Base-by-base conservation (phyloP, 257 asterid species). In the Solanum sparsipilum region DNA sequence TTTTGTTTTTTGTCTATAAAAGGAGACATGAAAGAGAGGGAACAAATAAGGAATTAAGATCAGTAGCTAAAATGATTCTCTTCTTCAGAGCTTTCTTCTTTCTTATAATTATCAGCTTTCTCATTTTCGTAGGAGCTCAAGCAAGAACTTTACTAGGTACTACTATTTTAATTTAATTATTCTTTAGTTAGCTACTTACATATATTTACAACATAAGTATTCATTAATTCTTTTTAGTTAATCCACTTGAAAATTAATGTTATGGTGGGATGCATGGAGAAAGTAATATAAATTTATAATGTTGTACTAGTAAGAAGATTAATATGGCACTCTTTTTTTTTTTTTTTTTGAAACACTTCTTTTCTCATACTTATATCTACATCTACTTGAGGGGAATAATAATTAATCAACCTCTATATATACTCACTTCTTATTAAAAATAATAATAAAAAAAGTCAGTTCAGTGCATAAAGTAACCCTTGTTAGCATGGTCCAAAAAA, bases 91-190 rank as follows among this genome's bases (percentile, higher is more conserved):
- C 84, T 52, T 39, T 13, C 32, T 25, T 86, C 63, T 36, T 84
- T 48, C 75, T 90, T 23, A 29, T 27, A 29, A 68, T 63, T 63
- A 15, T 86, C 12, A 84, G 10, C 20, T 72, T 90, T 21, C 31
- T 86, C 39, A 35, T 82, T 29, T 52, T 78, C 18, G 10, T 56
- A 39, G 87, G 86, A 76, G 46, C 67, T 87, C 73, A 87, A n/a
- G 89, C 92, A 75, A 88, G 88, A 84, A 70, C 27, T 36, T 89
- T 89, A 46, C 91, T 16, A 78, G 91, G 90, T 89, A 89, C 25
- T 79, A 52, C 63, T 52, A 16, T 16, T 52, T 52, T 52, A 41
- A 39, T 41, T 78, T 34, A 18, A 72, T 34, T 34, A 21, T 74
- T 76, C 32, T 39, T 36, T 36, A 12, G 12, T 31, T 76, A 56